Base-by-base conservation (phyloP, 805 yeast species). In the Kluyveromyces lactis region DNA sequence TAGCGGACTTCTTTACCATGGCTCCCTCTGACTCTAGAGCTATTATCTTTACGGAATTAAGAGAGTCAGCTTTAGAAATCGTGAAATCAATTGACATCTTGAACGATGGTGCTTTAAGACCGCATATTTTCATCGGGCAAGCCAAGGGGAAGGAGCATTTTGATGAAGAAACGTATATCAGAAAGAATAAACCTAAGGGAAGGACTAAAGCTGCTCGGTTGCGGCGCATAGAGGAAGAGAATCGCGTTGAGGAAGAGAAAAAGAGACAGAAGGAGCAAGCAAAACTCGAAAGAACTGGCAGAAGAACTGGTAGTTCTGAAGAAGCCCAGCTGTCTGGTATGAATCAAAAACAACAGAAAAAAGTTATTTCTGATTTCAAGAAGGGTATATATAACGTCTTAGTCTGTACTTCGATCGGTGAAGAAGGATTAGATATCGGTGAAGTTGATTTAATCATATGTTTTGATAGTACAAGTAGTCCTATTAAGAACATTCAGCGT, bases 371-470 rank as follows among this genome's bases (percentile, higher is more conserved):
- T 23, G 69, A 79, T 42, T 92, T 92, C 62, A 84, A 81, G 51
- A 52, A 60, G 0, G 96, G 95, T 6, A 68, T 61, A 1, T 75
- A 75, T 52, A 94, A 92, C 54, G 77, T 86, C 7, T 64, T 92
- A 16, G 95, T 92, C 4, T 96, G 97, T 4, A 92, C 99, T 0
- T 87, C 96, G 0, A 90, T 92, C 55, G 99, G 97, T 34, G 99
- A 92, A 58, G 99, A 92, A 67, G 99, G 99, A 33, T 70, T 92
- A 47, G 98, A 92, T 67, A 94, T 92, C 48, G 98, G 98, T 24
- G 97, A 94, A 57, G 99, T 92, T 39, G 98, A 92, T 60, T 58
- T 92, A 51, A 90, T 92, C 49, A 71, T 92, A 6, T 89, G 96
- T 55, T 92, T 78, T 61, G 98, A 92, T 53, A 85, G 95, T 0